Base-by-base conservation (phyloP, 129 eudicot species). In the Pittosporum tobira region DNA sequence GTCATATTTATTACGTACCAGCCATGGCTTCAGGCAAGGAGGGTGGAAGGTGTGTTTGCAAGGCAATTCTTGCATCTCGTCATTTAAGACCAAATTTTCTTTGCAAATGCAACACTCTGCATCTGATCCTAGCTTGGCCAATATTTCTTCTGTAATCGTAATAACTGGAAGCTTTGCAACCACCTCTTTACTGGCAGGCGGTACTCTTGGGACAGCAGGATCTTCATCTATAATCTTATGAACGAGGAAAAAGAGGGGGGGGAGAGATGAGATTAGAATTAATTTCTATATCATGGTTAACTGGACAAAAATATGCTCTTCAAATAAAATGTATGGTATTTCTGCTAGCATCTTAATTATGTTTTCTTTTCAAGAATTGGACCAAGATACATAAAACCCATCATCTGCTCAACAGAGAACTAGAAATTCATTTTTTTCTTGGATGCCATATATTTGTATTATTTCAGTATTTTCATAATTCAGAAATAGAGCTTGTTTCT, bases 1-100 rank as follows among this genome's bases (percentile, higher is more conserved):
- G 43, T 50, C 29, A 29, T 22, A 46, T 2, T 19, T 26, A 36
- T 64, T 79, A n/a, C n/a, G n/a, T n/a, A 87, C 95, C 88, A 91
- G 88, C 98, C 98, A 91, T 67, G 98, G 96, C 70, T 91, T 86
- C n/a, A 87, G 76, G 75, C 98, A 91, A 42, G 85, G 85, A 61
- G 98, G 98, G 69, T 91, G 98, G 64, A 91, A 91, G 40, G 77
- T 71, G 63, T 91, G 98, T 62, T 87, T 81, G 84, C 98, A 91
- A 12, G 98, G 98, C 75, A 91, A 69, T 63, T 91, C 96, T 66
- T 91, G 98, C 96, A 91, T 86, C 57, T 71, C 77, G 60, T 91
- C 98, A 12, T 71, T 73, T 6, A 91, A 72, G 43, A 63, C 59
- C 76, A 87, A 74, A 67, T 83, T 79, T 74, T 91, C 96, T 55